Evolutionary conservation across 2,329 filamentous ascomycete species (phyloP).

Genomic region (Paraphaeosphaeria minitans): DNA sequence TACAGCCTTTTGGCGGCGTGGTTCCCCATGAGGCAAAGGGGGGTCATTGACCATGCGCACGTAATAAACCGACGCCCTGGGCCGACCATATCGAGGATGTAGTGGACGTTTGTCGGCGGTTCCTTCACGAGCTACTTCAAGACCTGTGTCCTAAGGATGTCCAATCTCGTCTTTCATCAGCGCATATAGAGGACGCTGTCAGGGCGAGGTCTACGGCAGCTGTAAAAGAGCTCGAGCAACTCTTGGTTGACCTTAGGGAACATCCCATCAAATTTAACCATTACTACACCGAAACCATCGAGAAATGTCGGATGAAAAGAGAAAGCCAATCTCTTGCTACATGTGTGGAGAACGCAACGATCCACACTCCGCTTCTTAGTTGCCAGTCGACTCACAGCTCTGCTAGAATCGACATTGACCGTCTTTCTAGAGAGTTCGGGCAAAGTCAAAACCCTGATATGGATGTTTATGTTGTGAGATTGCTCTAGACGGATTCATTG

Average conservation of each 20-base stretch:
- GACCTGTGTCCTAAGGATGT: constrained; percentile 4
- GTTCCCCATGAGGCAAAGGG: constrained; percentile 4
- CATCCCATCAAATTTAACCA: constrained; percentile 16
- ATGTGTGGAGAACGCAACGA: constrained; percentile 1
- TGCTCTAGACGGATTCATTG: constrained; percentile 2
- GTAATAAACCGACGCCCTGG: too few relatives aligned
- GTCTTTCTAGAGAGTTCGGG: not conserved
- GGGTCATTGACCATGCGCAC: not conserved
- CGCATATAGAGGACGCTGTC: not conserved
- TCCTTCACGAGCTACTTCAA: not conserved
- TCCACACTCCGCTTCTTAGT: not conserved
- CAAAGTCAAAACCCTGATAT: constrained; percentile 3
- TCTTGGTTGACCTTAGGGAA: not conserved
- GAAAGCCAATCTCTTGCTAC: not conserved
- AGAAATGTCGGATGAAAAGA: constrained; percentile 2
- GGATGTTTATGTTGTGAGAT: constrained; percentile 1
- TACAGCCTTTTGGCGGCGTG: not conserved
- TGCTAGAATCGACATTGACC: not conserved
- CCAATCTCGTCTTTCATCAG: not conserved
- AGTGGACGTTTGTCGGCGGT: not conserved
- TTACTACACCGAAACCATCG: constrained; percentile 9
- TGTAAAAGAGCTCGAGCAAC: not conserved
- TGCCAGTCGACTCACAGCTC: not conserved
- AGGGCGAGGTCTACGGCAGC: not conserved
- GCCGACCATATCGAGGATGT: constrained; percentile 3